Evolutionary conservation across 768 basidiomycete species (phyloP).

Genomic region (Lenzites betulinus): DNA sequence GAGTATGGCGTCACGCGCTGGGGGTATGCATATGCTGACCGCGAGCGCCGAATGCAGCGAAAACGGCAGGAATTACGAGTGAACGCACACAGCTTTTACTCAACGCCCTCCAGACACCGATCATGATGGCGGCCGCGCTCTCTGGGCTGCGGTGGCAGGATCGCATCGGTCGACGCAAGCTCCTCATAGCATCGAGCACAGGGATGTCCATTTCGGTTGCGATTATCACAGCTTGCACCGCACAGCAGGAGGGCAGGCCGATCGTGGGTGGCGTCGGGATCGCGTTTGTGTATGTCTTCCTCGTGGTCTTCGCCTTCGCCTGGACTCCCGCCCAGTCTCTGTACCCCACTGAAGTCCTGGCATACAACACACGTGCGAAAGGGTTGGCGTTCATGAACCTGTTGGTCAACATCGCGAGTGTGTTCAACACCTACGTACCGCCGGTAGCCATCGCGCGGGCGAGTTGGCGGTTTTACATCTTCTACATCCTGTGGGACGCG

Average conservation of each 20-base stretch:
- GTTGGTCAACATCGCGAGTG: conserved; percentile 60
- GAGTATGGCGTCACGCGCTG: not conserved
- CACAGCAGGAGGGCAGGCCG: conserved; percentile 31
- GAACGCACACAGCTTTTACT: conserved; percentile 30
- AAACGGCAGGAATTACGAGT: conserved; percentile 39
- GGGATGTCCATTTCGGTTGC: conserved; percentile 32
- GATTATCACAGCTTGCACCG: conserved; percentile 37
- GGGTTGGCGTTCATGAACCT: conserved; percentile 79
- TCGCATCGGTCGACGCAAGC: conserved; percentile 34
- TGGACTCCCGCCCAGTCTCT: conserved; percentile 62
- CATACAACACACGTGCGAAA: conserved; percentile 64
- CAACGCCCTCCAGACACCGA: conserved; percentile 34
- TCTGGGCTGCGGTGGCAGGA: conserved; percentile 37
- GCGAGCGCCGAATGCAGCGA: conserved; percentile 7
- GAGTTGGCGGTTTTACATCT: conserved; percentile 47
- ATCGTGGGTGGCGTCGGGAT: conserved; percentile 34
- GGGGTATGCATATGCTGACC: not conserved
- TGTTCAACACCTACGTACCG: conserved; percentile 82
- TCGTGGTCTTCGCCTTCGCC: conserved; percentile 19
- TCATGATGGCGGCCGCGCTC: conserved; percentile 37
- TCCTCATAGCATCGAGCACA: conserved; percentile 34
- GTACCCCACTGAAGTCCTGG: conserved; percentile 76
- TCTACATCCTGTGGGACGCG: conserved; percentile 62
- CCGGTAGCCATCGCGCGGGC: conserved; percentile 64
- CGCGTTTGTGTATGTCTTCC: conserved; percentile 28